Conservation (phyloP, 2,329 filamentous ascomycete species). For the Aspergillus quadricinctus region DNA sequence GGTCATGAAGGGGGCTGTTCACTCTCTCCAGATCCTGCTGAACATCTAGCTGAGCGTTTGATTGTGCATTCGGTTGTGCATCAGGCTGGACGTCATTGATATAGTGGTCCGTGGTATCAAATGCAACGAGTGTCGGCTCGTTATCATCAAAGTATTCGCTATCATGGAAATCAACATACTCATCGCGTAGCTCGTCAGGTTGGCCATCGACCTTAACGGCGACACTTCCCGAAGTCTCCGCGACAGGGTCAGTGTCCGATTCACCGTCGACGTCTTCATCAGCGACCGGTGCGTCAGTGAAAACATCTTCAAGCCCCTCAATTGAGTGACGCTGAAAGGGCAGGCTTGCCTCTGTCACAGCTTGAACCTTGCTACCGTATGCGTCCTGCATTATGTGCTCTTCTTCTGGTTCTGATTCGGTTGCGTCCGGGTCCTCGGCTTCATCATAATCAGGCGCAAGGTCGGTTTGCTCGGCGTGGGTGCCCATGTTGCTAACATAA, state of each 20-base stretch:
- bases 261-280: not conserved
- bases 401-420: not conserved
- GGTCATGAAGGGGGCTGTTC: not conserved
- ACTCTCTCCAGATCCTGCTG: not conserved
- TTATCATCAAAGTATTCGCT: conserved; percentile 16
- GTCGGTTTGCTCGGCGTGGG: not conserved
- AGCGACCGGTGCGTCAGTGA: conserved; percentile 6
- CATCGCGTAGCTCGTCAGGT: conserved; percentile 7
- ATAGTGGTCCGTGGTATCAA: conserved; percentile 11
- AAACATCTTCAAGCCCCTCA: conserved; percentile 17
- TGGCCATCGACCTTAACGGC: not conserved
- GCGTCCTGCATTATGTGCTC: not conserved
- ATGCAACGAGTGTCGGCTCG: conserved; percentile 15
- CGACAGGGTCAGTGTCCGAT: not conserved
- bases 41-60: not conserved
- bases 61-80: not conserved
- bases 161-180: conserved; percentile 13
- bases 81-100: not conserved
- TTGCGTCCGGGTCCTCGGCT: not conserved
- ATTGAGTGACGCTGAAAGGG: conserved; percentile 1
- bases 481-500: not conserved
- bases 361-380: not conserved
- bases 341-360: not conserved
- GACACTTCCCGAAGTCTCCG: not conserved
- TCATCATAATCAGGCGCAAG: not conserved